These are phyloP conservation scores for Cytospora schulzeri DNA, from an alignment of 2,329 filamentous ascomycete genomes.

Conservation along the genomic window DNA sequence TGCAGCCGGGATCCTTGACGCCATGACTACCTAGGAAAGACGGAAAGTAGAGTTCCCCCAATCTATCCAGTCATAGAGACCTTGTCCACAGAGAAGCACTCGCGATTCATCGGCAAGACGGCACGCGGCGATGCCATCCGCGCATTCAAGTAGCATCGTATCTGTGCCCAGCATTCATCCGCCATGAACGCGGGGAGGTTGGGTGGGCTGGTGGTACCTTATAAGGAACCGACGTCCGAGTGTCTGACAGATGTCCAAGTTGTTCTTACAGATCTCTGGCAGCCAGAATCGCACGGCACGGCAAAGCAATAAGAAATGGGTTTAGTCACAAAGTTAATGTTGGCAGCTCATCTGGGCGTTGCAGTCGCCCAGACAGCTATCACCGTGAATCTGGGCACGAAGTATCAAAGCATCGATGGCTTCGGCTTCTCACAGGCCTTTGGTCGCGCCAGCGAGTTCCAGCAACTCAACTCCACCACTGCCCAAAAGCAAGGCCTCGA, in stretches of 20 bases:
- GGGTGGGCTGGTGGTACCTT: not conserved
- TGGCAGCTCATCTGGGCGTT: not conserved
- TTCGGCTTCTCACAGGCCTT: slow-evolving; percentile 54
- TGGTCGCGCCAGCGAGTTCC: slow-evolving; percentile 44
- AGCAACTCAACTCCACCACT: slow-evolving; percentile 35
- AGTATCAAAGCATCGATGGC: slow-evolving; percentile 45
- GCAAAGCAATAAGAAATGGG: not conserved
- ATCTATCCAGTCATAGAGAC: not conserved
- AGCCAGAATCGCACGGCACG: not conserved
- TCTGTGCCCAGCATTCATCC: not conserved
- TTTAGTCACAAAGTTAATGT: not conserved
- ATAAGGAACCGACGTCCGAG: not conserved
- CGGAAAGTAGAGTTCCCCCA: not conserved
- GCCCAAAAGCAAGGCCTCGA: slow-evolving; percentile 44
- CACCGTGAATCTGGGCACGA: slow-evolving; percentile 34
- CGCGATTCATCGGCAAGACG: not conserved
- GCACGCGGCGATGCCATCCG: not conserved
- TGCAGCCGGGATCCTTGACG: not conserved
- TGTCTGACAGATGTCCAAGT: not conserved
- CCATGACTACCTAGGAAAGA: not conserved
- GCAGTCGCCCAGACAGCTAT: slow-evolving; percentile 32
- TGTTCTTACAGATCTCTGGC: not conserved
- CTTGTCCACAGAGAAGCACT: too few relatives aligned
- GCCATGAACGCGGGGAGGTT: not conserved
- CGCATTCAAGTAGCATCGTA: not conserved